Evolutionary conservation across 352 stramenopile genomes (phyloP).

Genomic region (Pilasporangium apinafurcum): DNA sequence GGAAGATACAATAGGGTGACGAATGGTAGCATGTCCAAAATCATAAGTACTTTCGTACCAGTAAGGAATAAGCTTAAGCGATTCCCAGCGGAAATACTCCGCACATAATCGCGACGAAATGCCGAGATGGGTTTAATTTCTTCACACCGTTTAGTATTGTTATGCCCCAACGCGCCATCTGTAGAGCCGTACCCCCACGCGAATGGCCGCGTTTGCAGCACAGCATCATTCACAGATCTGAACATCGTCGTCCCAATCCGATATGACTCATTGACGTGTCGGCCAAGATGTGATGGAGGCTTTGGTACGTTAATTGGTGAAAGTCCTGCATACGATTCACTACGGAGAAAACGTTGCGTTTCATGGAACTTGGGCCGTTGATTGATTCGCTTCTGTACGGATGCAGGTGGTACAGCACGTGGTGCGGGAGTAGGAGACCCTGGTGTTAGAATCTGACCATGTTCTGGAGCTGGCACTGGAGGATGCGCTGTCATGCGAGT

Average conservation of each 20-base stretch:
- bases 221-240: conserved; percentile 15
- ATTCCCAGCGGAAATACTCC: conserved; percentile 39
- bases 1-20: too few relatives aligned
- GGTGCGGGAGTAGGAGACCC: too few relatives aligned
- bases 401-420: too few relatives aligned
- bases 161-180: conserved; percentile 38
- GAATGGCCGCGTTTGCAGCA: conserved; percentile 20
- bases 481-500: too few relatives aligned
- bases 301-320: too few relatives aligned
- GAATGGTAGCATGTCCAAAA: not conserved
- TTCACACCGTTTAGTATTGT: conserved; percentile 14
- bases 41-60: conserved; percentile 8
- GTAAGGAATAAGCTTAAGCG: conserved; percentile 60
- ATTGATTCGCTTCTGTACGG: too few relatives aligned
- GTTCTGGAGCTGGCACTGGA: too few relatives aligned
- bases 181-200: conserved; percentile 50
- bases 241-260: conserved; percentile 34
- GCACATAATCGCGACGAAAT: conserved; percentile 29
- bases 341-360: too few relatives aligned
- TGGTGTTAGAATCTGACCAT: too few relatives aligned
- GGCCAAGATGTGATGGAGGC: conserved; percentile 12
- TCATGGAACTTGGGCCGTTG: too few relatives aligned
- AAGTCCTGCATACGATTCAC: too few relatives aligned
- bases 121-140: conserved; percentile 22
- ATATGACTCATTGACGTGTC: conserved; percentile 23